Evolutionary conservation across 2,329 filamentous ascomycete species (phyloP).

Genomic region (Colletotrichum sp.): DNA sequence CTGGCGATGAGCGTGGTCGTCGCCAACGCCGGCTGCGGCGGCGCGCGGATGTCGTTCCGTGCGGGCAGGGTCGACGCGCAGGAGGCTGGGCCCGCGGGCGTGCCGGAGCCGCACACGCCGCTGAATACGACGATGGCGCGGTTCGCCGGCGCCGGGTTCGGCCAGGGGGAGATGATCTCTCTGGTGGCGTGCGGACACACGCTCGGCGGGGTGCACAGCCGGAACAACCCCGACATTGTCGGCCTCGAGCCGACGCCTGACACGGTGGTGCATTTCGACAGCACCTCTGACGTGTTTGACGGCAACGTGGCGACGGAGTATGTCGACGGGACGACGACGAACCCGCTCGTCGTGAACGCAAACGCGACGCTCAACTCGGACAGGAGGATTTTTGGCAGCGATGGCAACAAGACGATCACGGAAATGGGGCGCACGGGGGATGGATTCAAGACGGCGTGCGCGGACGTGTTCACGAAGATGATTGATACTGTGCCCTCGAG

Average conservation of each 20-base stretch:
- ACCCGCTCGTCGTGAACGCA: conserved; percentile 25
- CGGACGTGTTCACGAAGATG: conserved; percentile 34
- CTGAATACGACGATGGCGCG: conserved; percentile 23
- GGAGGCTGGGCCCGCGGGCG: conserved; percentile 27
- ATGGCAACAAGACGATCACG: conserved; percentile 44
- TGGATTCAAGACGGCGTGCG: conserved; percentile 40
- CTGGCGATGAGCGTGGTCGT: conserved; percentile 34
- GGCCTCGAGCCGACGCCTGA: conserved; percentile 7
- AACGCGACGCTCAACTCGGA: conserved; percentile 27
- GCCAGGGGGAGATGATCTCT: conserved; percentile 28
- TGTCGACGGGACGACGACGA: conserved; percentile 23
- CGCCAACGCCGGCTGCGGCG: conserved; percentile 27
- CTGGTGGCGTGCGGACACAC: conserved; percentile 30
- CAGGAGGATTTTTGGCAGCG: conserved; percentile 25
- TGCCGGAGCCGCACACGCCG: conserved; percentile 28
- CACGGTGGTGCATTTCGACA: conserved; percentile 40
- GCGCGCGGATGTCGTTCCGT: conserved; percentile 28
- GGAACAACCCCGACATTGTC: conserved; percentile 28
- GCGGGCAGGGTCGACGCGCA: conserved; percentile 27
- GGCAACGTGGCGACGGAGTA: conserved; percentile 27
- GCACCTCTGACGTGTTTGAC: conserved; percentile 26
- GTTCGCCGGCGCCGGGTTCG: conserved; percentile 28
- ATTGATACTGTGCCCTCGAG: conserved; percentile 37
- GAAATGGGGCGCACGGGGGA: conserved; percentile 38
- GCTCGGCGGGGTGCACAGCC: conserved; percentile 29